phyloP scores from a whole-genome alignment of 2,329 filamentous ascomycete species.

The Monosporascus sp. region DNA sequence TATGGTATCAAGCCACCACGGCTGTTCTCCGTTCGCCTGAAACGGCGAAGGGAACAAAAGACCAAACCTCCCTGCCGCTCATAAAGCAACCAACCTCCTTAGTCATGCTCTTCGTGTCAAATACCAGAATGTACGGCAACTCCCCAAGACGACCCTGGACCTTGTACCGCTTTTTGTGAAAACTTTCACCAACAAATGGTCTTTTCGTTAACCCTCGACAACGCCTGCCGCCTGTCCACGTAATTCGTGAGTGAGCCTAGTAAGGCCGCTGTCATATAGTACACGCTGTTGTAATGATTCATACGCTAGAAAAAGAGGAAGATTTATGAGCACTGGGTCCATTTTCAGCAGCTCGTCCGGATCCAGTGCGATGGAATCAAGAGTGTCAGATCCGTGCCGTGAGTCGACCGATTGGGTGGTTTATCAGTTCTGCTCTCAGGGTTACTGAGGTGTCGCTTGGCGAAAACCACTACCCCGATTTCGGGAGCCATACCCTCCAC shows the following conservation, averaged over 20 bases:
- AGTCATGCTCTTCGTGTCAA: not conserved
- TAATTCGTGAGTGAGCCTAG: not conserved
- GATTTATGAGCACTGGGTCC: not conserved
- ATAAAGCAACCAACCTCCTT: not conserved
- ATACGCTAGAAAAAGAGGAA: not conserved
- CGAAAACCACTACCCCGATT: constrained; percentile 26
- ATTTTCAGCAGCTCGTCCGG: too few relatives aligned
- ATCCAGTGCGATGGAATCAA: not conserved
- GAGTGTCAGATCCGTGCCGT: not conserved
- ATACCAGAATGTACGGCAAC: not conserved
- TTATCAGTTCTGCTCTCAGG: not conserved
- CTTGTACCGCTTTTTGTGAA: not conserved
- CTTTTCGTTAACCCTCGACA: not conserved
- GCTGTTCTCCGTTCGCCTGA: not conserved
- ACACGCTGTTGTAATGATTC: not conserved
- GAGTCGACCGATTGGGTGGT: too few relatives aligned
- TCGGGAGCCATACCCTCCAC: constrained; percentile 34
- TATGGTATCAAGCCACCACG: not conserved
- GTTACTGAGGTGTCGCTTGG: constrained; percentile 17
- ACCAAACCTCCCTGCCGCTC: not conserved
- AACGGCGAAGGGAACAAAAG: not conserved
- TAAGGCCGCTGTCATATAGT: not conserved
- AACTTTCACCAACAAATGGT: not conserved
- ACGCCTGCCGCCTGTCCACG: not conserved
- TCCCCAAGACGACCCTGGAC: not conserved